Evolutionary conservation across 106 monocot genomes (phyloP).

Genomic region (Platanthera zijinensis): DNA sequence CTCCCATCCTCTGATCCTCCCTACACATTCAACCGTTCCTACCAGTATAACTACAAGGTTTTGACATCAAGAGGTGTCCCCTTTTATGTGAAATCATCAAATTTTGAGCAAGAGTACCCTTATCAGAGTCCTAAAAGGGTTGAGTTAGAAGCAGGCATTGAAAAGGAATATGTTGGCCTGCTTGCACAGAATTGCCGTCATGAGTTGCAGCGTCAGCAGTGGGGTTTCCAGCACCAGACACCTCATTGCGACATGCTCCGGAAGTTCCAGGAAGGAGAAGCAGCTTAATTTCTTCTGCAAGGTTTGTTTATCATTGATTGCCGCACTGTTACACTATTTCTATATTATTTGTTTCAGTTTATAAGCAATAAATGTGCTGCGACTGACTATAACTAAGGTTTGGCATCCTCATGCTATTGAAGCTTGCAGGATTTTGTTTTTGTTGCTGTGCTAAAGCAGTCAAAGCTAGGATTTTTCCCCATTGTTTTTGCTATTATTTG

Average conservation of each 20-base stretch:
- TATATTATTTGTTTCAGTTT: neutral
- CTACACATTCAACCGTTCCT: slow-evolving; percentile 39
- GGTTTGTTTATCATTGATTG: neutral
- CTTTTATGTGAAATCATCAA: slow-evolving; percentile 65
- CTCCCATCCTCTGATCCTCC: slow-evolving; percentile 72
- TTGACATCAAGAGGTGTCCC: slow-evolving; percentile 61
- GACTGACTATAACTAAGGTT: neutral
- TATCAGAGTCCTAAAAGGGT: slow-evolving; percentile 41
- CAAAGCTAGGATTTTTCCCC: neutral
- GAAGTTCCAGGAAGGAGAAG: slow-evolving; percentile 45
- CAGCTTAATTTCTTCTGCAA: neutral
- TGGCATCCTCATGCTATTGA: neutral
- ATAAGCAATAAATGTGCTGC: neutral
- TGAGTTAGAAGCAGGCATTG: slow-evolving; percentile 53
- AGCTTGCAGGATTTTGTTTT: neutral
- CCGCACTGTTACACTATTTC: neutral
- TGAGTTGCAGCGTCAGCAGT: slow-evolving; percentile 73
- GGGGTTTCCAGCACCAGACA: slow-evolving; percentile 52
- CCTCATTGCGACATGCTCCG: slow-evolving; percentile 83
- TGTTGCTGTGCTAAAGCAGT: neutral
- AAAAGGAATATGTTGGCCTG: slow-evolving; percentile 67
- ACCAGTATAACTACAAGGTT: slow-evolving; percentile 56
- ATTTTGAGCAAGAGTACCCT: slow-evolving; percentile 82
- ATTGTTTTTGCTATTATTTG: neutral
- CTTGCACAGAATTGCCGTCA: slow-evolving; percentile 70